Percentiles rank a stretch among this genome's conserved stretches.
Evolutionary conservation across 2,329 filamentous ascomycete species (phyloP).

Genomic region (Phialophora macrospora): DNA sequence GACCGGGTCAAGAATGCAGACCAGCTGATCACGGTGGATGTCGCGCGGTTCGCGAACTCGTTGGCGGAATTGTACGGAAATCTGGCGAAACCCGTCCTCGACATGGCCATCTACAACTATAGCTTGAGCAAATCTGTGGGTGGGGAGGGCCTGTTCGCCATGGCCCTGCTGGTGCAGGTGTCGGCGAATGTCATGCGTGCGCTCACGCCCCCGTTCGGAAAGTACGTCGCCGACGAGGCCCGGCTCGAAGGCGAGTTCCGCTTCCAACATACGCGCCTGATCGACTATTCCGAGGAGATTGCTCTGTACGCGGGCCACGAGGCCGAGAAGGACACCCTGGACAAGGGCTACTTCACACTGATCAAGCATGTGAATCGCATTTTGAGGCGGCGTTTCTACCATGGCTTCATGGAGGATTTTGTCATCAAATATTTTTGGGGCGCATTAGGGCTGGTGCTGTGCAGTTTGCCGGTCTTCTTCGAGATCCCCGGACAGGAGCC

Average conservation of each 20-base stretch:
- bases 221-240: conserved; percentile 96
- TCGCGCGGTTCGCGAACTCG: conserved; percentile 94
- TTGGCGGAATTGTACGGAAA: conserved; percentile 95
- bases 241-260: conserved; percentile 93
- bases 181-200: conserved; percentile 93
- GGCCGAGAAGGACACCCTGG: conserved; percentile 91
- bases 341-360: conserved; percentile 98
- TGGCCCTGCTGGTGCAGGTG: conserved; percentile 90
- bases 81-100: conserved; percentile 88
- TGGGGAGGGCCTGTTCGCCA: conserved; percentile 91
- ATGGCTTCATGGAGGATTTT: conserved; percentile 99
- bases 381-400: conserved; percentile 84
- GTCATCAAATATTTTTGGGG: conserved; percentile 99
- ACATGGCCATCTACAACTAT: conserved; percentile 97
- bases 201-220: conserved; percentile 92
- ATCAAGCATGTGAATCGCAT: conserved; percentile 99
- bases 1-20: conserved; percentile 99
- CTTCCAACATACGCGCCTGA: conserved; percentile 90
- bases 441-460: conserved; percentile 85
- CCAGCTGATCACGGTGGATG: conserved; percentile 94
- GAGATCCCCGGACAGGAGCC: conserved; percentile 74
- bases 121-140: conserved; percentile 93
- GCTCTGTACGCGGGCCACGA: conserved; percentile 90
- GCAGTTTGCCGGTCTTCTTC: conserved; percentile 94
- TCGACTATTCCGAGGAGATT: conserved; percentile 95